These are phyloP conservation scores for Fusarium nisikadoi DNA, from an alignment of 2,329 filamentous ascomycete species.

Conservation along the genomic window DNA sequence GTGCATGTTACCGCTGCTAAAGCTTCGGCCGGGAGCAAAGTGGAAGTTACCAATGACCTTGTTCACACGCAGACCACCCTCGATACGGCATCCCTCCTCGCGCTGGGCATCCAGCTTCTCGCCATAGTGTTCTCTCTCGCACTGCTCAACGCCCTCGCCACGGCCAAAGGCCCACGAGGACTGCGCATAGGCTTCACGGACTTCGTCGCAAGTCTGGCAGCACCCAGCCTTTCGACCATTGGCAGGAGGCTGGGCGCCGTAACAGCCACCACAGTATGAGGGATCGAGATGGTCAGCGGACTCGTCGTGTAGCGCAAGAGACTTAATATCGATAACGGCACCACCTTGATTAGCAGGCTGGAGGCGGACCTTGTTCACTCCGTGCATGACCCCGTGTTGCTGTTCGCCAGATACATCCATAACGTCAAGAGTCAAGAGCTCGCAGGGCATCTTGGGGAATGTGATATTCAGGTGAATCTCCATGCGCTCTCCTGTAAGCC, in stretches of 20 bases:
- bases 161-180: conserved; percentile 94
- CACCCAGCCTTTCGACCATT: conserved; percentile 84
- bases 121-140: conserved; percentile 91
- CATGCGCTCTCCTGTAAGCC: conserved; percentile 85
- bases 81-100: conserved; percentile 92
- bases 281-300: conserved; percentile 84
- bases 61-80: conserved; percentile 92
- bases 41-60: conserved; percentile 99
- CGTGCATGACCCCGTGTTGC: conserved; percentile 92
- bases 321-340: conserved; percentile 75
- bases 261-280: conserved; percentile 92
- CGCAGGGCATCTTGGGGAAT: conserved; percentile 93
- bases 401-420: conserved; percentile 99
- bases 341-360: conserved; percentile 78
- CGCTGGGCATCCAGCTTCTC: conserved; percentile 89
- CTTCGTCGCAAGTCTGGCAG: conserved; percentile 97
- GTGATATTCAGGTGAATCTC: conserved; percentile 98
- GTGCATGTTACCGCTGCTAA: conserved; percentile 96
- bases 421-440: conserved; percentile 94
- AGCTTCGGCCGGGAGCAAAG: conserved; percentile 93
- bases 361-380: conserved; percentile 90
- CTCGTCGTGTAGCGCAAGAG: conserved; percentile 73
- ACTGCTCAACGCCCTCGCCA: conserved; percentile 94
- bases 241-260: conserved; percentile 80
- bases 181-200: conserved; percentile 90